Base-by-base conservation (phyloP, 495 filamentous ascomycete species). In the Neurospora pannonica region DNA sequence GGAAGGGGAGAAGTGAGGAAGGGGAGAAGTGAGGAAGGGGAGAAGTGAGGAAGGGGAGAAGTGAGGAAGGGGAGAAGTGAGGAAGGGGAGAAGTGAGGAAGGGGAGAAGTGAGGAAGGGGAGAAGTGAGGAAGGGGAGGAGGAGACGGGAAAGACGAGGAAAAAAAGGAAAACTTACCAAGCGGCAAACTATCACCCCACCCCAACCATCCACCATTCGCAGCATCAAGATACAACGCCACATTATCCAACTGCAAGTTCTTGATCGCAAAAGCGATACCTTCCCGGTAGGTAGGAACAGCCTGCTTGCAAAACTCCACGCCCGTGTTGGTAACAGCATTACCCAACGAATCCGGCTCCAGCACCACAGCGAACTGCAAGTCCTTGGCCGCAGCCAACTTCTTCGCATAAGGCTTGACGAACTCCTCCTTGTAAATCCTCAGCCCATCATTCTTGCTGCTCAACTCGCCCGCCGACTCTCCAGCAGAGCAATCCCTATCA, bases 191-290 rank as follows among this genome's bases (percentile, higher is more conserved):
- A 46, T 88, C 91, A n/a, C 87, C 80, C 92, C 92, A 94, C 69
- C 92, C 92, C 19, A 93, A 85, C 92, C 92, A 94, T 67, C 92
- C 92, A 36, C 86, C 90, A 82, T 84, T 79, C 17, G 82, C 89
- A 69, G 89, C 90, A 76, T 91, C 90, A 37, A 92, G 81, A 76
- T 92, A 91, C 83, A 92, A 88, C 37, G 86, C 80, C 31, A 91
- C 88, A 76, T 91, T 89, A n/a, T 78, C 77, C 71, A 87, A 79
- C 81, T 90, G 87, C 48, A 91, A 79, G 39, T 83, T 77, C 19
- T 82, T 80, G 37, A 92, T 80, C 11, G 90, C 89, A 75, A 91
- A 89, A 38, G 88, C 86, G 43, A 88, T 83, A 72, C 89, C 87
- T 48, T 85, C 85, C 38, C 85, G 78, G 76, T 92, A 91, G 3